Evolutionary conservation across 306 rosid species (phyloP).

Genomic region (Gastrolobium villosum): DNA sequence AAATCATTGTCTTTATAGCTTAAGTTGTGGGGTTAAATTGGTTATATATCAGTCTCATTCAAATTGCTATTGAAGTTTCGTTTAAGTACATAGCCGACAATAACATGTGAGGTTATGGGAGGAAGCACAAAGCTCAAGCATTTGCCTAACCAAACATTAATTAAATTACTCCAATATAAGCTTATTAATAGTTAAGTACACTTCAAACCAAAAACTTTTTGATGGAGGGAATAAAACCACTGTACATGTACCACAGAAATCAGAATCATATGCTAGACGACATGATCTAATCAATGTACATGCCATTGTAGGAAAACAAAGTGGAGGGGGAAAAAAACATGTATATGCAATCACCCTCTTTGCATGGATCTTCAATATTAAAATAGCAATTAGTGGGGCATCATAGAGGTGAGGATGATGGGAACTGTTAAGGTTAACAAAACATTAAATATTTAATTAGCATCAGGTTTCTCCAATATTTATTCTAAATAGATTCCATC

Average conservation of each 20-base stretch:
- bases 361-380: slow-evolving; percentile 49
- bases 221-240: slow-evolving; percentile 53
- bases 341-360: slow-evolving; percentile 40
- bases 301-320: slow-evolving; percentile 43
- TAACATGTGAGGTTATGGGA: slow-evolving; percentile 59
- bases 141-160: slow-evolving; percentile 43
- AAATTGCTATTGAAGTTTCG: slow-evolving; percentile 44
- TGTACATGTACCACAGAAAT: slow-evolving; percentile 41
- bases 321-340: slow-evolving; percentile 18
- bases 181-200: slow-evolving; percentile 6
- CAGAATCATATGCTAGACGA: slow-evolving; percentile 60
- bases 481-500: slow-evolving; percentile 55
- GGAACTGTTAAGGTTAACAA: slow-evolving; percentile 40
- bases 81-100: slow-evolving; percentile 52
- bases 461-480: slow-evolving; percentile 43
- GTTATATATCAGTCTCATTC: neutral
- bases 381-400: slow-evolving; percentile 45
- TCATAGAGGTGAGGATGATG: slow-evolving; percentile 42
- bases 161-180: slow-evolving; percentile 22
- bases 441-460: slow-evolving; percentile 36
- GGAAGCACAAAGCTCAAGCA: slow-evolving; percentile 56
- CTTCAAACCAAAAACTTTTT: slow-evolving; percentile 34
- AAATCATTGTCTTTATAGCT: too few species aligned
- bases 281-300: slow-evolving; percentile 56
- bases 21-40: too few species aligned